A percentile compares a stretch with the other conserved stretches of the same genome.
Evolutionary conservation across 768 basidiomycete genomes (phyloP).

Genomic region (Russula sp.): DNA sequence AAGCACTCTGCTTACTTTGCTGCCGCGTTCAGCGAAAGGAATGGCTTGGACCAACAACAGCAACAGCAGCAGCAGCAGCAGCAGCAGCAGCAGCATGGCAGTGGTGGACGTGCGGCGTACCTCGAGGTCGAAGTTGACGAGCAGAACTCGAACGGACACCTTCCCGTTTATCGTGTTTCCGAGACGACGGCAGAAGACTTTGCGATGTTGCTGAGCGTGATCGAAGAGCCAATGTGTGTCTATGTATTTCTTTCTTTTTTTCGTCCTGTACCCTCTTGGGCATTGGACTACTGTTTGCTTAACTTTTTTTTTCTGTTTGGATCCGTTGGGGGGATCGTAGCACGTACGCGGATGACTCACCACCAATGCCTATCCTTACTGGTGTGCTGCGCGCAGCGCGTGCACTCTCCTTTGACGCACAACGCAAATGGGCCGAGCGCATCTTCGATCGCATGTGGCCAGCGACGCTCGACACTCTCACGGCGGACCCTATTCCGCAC

Average conservation of each 20-base stretch:
- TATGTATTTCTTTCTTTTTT: not conserved
- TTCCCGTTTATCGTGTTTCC: constrained; percentile 23
- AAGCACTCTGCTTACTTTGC: constrained; percentile 32
- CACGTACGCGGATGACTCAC: constrained; percentile 24
- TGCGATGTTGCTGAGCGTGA: constrained; percentile 26
- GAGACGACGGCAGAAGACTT: constrained; percentile 30
- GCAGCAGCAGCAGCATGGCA: too few relatives aligned
- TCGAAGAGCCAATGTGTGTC: constrained; percentile 32
- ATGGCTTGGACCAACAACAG: not conserved
- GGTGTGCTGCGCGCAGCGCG: constrained; percentile 33
- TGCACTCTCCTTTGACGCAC: constrained; percentile 28
- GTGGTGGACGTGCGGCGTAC: not conserved
- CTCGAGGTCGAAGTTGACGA: constrained; percentile 7
- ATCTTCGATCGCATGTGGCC: constrained; percentile 31
- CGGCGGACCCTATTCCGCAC: constrained; percentile 18
- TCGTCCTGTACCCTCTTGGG: not conserved
- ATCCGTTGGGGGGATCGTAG: constrained; percentile 17
- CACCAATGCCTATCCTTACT: constrained; percentile 28
- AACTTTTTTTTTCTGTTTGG: not conserved
- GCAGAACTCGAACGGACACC: not conserved
- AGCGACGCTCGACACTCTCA: constrained; percentile 21
- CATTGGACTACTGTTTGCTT: not conserved
- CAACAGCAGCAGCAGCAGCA: too few relatives aligned
- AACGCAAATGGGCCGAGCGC: constrained; percentile 27
- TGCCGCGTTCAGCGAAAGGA: constrained; percentile 18